Evolutionary conservation across 83 land plant genomes (phyloP).

Genomic region (Diphasiastrum complanatum): DNA sequence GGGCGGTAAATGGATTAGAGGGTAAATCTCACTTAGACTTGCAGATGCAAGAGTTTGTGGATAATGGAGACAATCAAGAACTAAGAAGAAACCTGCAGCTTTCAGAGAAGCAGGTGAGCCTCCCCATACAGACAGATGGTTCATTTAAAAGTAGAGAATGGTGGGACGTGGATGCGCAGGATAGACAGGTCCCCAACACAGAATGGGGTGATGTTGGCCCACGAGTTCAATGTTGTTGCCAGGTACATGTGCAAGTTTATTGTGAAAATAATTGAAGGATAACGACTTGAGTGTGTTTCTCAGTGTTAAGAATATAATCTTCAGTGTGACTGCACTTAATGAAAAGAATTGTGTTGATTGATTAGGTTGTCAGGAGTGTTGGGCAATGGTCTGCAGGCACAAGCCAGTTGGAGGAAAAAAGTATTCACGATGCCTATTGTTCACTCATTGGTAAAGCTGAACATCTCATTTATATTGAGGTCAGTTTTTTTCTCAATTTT

Average conservation of each 20-base stretch:
- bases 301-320: not conserved
- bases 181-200: conserved; percentile 35
- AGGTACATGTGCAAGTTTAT: conserved; percentile 38
- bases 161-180: conserved; percentile 76
- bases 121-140: not conserved
- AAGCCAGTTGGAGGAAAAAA: conserved; percentile 75
- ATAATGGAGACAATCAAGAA: conserved; percentile 33
- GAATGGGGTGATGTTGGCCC: conserved; percentile 80
- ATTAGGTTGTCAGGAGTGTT: conserved; percentile 80
- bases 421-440: conserved; percentile 87
- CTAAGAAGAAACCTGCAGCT: not conserved
- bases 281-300: not conserved
- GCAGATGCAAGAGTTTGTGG: conserved; percentile 76
- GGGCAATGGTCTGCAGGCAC: conserved; percentile 99
- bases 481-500: too few relatives aligned
- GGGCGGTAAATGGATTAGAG: conserved; percentile 38
- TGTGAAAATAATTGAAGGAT: not conserved
- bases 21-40: conserved; percentile 37
- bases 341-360: not conserved
- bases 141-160: conserved; percentile 31
- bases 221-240: conserved; percentile 63
- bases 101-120: not conserved
- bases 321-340: not conserved
- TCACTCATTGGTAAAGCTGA: conserved; percentile 91
- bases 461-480: conserved; percentile 92